phyloP scores from a whole-genome alignment of 2,329 filamentous ascomycete genomes.

The Onygena corvina region DNA sequence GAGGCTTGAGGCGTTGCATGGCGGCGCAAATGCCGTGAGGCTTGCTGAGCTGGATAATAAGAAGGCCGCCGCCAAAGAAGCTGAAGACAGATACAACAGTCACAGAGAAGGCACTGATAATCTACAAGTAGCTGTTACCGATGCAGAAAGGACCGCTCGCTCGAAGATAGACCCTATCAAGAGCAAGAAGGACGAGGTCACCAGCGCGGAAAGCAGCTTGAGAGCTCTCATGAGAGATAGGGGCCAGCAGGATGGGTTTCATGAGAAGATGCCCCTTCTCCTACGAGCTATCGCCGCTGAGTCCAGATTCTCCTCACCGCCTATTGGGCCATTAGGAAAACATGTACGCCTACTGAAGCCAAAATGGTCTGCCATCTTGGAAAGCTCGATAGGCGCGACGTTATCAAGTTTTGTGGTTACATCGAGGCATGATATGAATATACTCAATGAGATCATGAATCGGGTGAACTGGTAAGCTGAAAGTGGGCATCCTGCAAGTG shows the following conservation, averaged over 20 bases:
- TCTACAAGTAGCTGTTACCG: slow-evolving; percentile 27
- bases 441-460: slow-evolving; percentile 55
- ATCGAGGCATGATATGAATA: slow-evolving; percentile 61
- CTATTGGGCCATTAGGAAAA: slow-evolving; percentile 72
- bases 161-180: slow-evolving; percentile 19
- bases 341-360: slow-evolving; percentile 66
- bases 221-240: slow-evolving; percentile 44
- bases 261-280: slow-evolving; percentile 49
- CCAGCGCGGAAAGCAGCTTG: slow-evolving; percentile 41
- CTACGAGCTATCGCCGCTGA: slow-evolving; percentile 60
- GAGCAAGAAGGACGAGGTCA: slow-evolving; percentile 45
- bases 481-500: background rate
- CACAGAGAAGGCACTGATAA: slow-evolving; percentile 29
- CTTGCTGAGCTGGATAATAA: slow-evolving; percentile 48
- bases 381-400: slow-evolving; percentile 57
- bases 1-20: slow-evolving; percentile 55
- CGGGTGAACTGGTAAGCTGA: slow-evolving; percentile 39
- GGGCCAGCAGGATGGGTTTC: slow-evolving; percentile 52
- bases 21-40: slow-evolving; percentile 55
- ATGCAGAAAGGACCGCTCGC: slow-evolving; percentile 26
- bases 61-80: slow-evolving; percentile 39
- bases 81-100: slow-evolving; percentile 32
- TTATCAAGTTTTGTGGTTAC: slow-evolving; percentile 73
- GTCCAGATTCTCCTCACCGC: slow-evolving; percentile 53
- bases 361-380: slow-evolving; percentile 71